These are phyloP conservation scores for Silybum marianum DNA, from an alignment of 129 eudicot species.

Conservation along the genomic window DNA sequence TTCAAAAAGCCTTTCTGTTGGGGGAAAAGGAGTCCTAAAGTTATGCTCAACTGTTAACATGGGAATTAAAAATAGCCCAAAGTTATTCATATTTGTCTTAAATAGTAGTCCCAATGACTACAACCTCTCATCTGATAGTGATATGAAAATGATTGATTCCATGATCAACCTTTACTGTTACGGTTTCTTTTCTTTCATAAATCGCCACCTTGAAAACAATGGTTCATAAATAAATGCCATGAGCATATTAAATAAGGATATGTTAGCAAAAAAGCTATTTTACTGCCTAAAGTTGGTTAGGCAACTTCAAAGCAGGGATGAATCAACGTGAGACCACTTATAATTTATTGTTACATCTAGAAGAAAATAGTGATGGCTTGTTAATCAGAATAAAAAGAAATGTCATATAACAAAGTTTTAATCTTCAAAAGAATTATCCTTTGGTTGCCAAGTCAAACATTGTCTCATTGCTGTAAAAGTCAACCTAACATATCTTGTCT, in stretches of 20 bases:
- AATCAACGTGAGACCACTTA: neutral
- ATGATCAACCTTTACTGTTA: neutral
- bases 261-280: neutral
- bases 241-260: neutral
- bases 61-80: neutral
- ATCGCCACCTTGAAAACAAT: neutral
- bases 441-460: neutral
- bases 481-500: slow-evolving; percentile 7
- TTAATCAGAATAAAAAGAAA: slow-evolving; percentile 8
- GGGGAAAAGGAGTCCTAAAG: neutral
- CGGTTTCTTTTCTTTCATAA: neutral
- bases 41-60: neutral
- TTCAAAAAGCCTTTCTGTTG: neutral
- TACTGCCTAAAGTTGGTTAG: neutral
- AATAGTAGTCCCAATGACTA: neutral
- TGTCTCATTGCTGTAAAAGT: slow-evolving; percentile 17
- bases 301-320: neutral
- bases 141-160: slow-evolving; percentile 4
- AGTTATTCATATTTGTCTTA: neutral
- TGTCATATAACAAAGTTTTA: neutral
- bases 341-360: neutral
- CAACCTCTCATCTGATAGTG: neutral
- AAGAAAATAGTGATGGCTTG: neutral
- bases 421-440: neutral
- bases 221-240: neutral